A percentile compares a stretch with the other conserved stretches of the same genome.
Conservation (phyloP, 345 rosid genomes). For the Populus tremula region DNA sequence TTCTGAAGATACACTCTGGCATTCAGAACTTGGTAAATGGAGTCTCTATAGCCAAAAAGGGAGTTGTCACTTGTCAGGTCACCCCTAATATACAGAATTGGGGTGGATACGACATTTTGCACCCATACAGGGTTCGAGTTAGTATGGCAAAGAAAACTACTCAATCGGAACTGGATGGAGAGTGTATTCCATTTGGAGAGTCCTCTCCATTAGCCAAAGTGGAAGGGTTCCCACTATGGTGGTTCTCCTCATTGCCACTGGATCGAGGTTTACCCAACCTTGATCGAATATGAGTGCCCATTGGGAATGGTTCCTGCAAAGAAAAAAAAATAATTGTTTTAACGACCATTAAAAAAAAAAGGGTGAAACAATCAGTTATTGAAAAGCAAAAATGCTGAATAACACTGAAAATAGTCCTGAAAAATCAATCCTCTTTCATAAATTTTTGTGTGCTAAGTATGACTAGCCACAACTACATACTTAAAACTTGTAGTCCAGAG, state of each 20-base stretch:
- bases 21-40: constrained; percentile 25
- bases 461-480: not conserved
- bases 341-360: not conserved
- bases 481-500: not conserved
- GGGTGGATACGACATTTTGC: constrained; percentile 33
- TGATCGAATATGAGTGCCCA: constrained; percentile 66
- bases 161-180: constrained; percentile 38
- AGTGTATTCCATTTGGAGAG: constrained; percentile 48
- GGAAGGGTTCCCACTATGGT: constrained; percentile 38
- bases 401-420: not conserved
- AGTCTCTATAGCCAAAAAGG: constrained; percentile 38
- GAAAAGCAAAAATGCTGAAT: not conserved
- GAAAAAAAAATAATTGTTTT: not conserved
- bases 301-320: constrained; percentile 77
- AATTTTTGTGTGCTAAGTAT: not conserved
- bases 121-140: constrained; percentile 29
- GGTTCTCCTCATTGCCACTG: constrained; percentile 46
- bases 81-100: constrained; percentile 37
- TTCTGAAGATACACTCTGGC: constrained; percentile 25
- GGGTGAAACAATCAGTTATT: not conserved
- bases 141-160: constrained; percentile 29
- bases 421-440: not conserved
- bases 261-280: constrained; percentile 68
- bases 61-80: constrained; percentile 34
- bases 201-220: constrained; percentile 59